Conservation (phyloP, 306 rosid genomes). For the cucumber (Cucumis sativus) region DNA sequence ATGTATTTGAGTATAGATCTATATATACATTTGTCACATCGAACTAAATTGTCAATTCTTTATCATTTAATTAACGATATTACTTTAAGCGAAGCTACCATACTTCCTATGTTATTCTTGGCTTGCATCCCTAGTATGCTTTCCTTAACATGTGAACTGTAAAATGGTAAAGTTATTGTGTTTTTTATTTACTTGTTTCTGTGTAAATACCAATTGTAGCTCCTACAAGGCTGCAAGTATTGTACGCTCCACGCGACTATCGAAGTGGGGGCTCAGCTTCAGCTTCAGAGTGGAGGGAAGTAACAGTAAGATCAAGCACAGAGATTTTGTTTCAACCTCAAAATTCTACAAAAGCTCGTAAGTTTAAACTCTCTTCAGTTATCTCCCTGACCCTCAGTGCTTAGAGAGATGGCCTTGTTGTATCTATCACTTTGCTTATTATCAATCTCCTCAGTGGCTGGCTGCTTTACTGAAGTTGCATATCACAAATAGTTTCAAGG, state of each 20-base stretch:
- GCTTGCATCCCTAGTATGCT: neutral
- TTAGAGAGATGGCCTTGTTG: constrained; percentile 6
- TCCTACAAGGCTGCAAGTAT: constrained; percentile 68
- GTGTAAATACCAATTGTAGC: constrained; percentile 34
- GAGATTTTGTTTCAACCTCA: constrained; percentile 63
- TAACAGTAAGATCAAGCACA: constrained; percentile 55
- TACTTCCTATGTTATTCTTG: neutral
- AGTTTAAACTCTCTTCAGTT: constrained; percentile 67
- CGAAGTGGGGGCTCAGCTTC: constrained; percentile 50
- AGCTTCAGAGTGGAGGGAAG: constrained; percentile 51
- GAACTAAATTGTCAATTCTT: no score
- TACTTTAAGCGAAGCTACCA: neutral
- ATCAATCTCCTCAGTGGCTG: neutral
- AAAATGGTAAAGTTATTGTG: neutral
- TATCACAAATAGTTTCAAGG: neutral
- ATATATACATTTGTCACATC: neutral
- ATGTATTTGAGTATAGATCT: neutral
- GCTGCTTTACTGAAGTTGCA: neutral
- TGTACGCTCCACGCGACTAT: constrained; percentile 55
- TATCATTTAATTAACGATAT: neutral
- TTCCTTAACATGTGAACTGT: neutral
- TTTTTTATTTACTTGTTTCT: neutral
- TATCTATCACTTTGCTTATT: neutral
- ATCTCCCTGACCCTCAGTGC: constrained; percentile 65
- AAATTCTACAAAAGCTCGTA: constrained; percentile 39